Conservation (phyloP, 2,329 filamentous ascomycete genomes). For the Gyromitra esculenta region DNA sequence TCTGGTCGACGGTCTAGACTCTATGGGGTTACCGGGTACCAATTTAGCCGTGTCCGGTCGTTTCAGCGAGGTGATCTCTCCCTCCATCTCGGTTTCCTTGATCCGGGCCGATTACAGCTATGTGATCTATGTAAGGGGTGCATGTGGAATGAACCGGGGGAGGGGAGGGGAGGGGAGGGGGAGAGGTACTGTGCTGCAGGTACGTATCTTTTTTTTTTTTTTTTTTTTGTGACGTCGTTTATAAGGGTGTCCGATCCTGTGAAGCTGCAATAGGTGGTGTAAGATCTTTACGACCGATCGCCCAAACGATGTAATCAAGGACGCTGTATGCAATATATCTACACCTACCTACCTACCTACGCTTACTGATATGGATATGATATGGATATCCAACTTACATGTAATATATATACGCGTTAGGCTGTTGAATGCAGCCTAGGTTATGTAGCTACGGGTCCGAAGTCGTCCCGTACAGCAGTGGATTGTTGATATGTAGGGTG, state of each 20-base stretch:
- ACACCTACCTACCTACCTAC: background rate
- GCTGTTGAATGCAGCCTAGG: too few relatives aligned
- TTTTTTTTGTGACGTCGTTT: constrained; percentile 4
- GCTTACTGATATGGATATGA: background rate
- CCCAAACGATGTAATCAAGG: background rate
- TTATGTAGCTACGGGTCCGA: too few relatives aligned
- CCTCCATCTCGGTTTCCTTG: background rate
- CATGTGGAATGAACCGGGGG: constrained; percentile 14
- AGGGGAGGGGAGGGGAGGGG: background rate
- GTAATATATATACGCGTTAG: too few relatives aligned
- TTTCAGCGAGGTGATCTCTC: constrained; percentile 4
- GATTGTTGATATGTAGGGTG: too few relatives aligned
- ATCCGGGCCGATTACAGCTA: background rate
- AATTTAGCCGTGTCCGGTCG: background rate
- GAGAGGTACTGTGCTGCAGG: constrained; percentile 8
- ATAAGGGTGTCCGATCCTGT: background rate
- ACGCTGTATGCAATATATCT: background rate
- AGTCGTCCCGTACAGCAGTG: too few relatives aligned
- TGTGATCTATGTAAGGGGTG: constrained; percentile 31
- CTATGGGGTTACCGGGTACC: background rate
- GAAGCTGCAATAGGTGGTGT: background rate
- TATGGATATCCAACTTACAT: too few relatives aligned
- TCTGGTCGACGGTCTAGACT: constrained; percentile 5
- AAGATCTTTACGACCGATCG: background rate
- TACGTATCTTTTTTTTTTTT: background rate